Evolutionary conservation across 2,329 filamentous ascomycete species (phyloP).

Genomic region (Coleophoma crateriformis): DNA sequence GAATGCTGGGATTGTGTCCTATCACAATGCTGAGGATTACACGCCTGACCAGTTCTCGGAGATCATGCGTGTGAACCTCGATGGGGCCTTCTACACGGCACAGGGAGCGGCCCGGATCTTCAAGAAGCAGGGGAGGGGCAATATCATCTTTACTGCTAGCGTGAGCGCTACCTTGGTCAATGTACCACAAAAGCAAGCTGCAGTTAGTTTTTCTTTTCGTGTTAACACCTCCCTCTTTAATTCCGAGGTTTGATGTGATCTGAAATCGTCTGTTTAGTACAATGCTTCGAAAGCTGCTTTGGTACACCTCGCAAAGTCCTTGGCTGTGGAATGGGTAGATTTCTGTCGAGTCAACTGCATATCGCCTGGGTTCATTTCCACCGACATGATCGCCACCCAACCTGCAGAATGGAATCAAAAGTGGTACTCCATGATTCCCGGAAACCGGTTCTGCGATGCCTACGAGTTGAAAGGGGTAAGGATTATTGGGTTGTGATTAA

Average conservation of each 20-base stretch:
- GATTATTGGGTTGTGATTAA: too few relatives aligned
- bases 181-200: constrained; percentile 33
- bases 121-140: constrained; percentile 26
- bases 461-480: constrained; percentile 28
- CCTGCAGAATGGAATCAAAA: constrained; percentile 15
- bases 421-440: constrained; percentile 12
- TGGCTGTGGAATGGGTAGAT: constrained; percentile 38
- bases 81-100: constrained; percentile 36
- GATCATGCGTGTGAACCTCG: constrained; percentile 29
- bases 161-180: constrained; percentile 36
- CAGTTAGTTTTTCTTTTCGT: constrained; percentile 3
- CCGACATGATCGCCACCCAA: constrained; percentile 22
- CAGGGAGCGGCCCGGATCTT: constrained; percentile 34
- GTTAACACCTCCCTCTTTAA: too few relatives aligned
- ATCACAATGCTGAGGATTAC: constrained; percentile 33
- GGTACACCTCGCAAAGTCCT: constrained; percentile 32
- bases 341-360: constrained; percentile 35
- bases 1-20: constrained; percentile 33
- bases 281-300: constrained; percentile 38
- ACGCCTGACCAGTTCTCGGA: constrained; percentile 31
- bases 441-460: constrained; percentile 5
- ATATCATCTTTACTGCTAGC: constrained; percentile 34
- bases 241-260: too few relatives aligned
- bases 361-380: constrained; percentile 23
- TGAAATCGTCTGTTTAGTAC: constrained; percentile 15